Evolutionary conservation across 1,139 yeast species (phyloP), one percentile per base, ranked within the genome.

Genomic region (Petasospora rhodanensis): DNA sequence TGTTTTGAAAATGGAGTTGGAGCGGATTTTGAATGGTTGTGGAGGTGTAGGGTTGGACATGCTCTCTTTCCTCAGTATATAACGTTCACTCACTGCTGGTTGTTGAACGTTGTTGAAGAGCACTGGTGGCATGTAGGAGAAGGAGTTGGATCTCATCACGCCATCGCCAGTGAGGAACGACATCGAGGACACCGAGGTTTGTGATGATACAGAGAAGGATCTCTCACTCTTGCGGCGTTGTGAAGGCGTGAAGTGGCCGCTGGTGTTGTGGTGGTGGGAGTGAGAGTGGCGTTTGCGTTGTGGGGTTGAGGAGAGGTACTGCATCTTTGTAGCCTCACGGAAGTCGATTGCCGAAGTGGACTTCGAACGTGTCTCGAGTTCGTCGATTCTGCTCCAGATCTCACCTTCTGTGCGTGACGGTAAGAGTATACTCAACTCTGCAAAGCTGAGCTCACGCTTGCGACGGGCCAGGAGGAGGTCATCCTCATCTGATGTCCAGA

Each of bases 351-450:
- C 27, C 1, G 37, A 28, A 2, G 27, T 18, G 2, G 36, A 23
- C 7, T 26, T 22, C 11, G 34, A 28, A n/a, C 29, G 31, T 7
- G 25, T 17, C 40, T 76, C 82, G 32, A 82, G 59, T 36, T 72
- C 65, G 36, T 68, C 73, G 14, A 81, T 71, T 40, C 94, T 67
- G 22, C 72, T 59, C 67, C 75, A 68, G 23, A 84, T 84, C 46
- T 83, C 93, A n/a, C 68, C 68, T 51, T 81, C 91, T 1, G 91
- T 70, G 42, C 86, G 69, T 41, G 73, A 75, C 6, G 91, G 89
- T 29, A 86, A 63, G 31, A 85, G 59, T 24, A 85, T 77, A 9
- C 83, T 73, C 28, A 86, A 63, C 55, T 86, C 95, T 11, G 83
- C 84, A 48, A 82, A 70, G 21, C 83, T 70, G 22, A 86, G 61